Evolutionary conservation across 139 green algal genomes (phyloP), one percentile per base, ranked within the genome.

Genomic region (Asterochloris sp.): DNA sequence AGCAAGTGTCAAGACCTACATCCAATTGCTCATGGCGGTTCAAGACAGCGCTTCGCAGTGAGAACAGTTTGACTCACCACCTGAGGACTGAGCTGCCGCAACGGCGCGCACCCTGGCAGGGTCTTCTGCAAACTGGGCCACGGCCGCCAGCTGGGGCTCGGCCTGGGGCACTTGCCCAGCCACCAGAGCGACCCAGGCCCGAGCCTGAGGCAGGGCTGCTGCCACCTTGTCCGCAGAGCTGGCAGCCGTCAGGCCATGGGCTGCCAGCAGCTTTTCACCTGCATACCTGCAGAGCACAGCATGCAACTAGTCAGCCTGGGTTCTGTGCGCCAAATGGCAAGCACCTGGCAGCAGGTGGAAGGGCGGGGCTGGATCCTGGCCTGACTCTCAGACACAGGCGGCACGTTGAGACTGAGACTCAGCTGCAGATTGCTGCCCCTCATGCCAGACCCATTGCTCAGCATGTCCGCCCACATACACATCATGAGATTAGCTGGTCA

Each of bases 101-200:
- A 73, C 79, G 15, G 66, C 28, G 19, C 21, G 21, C 24, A 38
- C 26, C 13, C 17, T 62, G 24, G n/a, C 63, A 38, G 28, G 21
- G 73, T 66, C 84, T 61, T 29, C 76, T 29, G 69, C 84, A 74
- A 27, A 78, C 60, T 80, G 14, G 16, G 74, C 29, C 27, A 87
- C 12, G n/a, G 62, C 29, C 38, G 78, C 75, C 13, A 74, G 62
- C 71, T 69, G 64, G 73, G 73, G 83, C 62, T 84, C 87, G 13
- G 89, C n/a, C n/a, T 74, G 47, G 13, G 87, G 82, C 13, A 91
- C 71, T 79, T 86, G 86, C 13, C 84, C 79, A 47, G 87, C 85
- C 9, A 82, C 77, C 12, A 83, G 47, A 13, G 88, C 88, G 62
- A 92, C 62, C 88, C 88, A 92, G 68, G 78, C 88, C 14, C 82